A percentile compares a stretch with the other conserved stretches of the same genome.
phyloP scores from a whole-genome alignment of 1,284 basidiomycete genomes.

The Boletus mariae region DNA sequence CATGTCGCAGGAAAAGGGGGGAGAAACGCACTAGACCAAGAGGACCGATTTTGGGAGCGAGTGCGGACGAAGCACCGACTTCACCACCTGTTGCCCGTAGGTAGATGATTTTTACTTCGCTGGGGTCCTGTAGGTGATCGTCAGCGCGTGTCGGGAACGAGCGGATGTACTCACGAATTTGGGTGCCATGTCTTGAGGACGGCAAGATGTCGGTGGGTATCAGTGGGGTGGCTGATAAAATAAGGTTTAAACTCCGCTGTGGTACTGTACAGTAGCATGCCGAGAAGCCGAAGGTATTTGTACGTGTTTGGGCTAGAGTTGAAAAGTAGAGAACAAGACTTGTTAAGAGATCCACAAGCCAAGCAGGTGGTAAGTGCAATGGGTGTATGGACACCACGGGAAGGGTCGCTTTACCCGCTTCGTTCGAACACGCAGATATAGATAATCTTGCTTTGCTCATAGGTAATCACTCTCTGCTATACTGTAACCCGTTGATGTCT shows the following conservation, averaged over 20 bases:
- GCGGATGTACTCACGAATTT: slow-evolving; percentile 60
- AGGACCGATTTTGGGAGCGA: slow-evolving; percentile 99
- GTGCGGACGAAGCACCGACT: slow-evolving; percentile 97
- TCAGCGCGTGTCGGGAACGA: slow-evolving; percentile 11
- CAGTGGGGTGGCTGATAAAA: slow-evolving; percentile 27
- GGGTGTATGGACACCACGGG: slow-evolving; percentile 70
- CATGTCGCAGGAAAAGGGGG: not conserved
- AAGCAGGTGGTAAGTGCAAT: slow-evolving; percentile 49
- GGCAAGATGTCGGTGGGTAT: not conserved
- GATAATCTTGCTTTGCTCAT: slow-evolving; percentile 84
- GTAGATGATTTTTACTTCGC: slow-evolving; percentile 98
- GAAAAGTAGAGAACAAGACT: not conserved
- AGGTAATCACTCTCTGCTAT: slow-evolving; percentile 44
- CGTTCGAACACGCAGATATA: slow-evolving; percentile 74
- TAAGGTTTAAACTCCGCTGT: slow-evolving; percentile 51
- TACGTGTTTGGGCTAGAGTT: slow-evolving; percentile 10
- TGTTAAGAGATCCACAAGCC: slow-evolving; percentile 17
- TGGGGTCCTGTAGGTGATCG: slow-evolving; percentile 66
- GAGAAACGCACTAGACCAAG: slow-evolving; percentile 88
- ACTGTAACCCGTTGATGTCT: slow-evolving; percentile 18
- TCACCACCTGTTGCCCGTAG: slow-evolving; percentile 99
- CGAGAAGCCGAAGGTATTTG: slow-evolving; percentile 25
- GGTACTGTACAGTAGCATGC: slow-evolving; percentile 50
- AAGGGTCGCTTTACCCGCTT: slow-evolving; percentile 70
- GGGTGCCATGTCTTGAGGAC: slow-evolving; percentile 58